Evolutionary conservation across 768 basidiomycete genomes (phyloP).

Genomic region (Piloderma croceum): DNA sequence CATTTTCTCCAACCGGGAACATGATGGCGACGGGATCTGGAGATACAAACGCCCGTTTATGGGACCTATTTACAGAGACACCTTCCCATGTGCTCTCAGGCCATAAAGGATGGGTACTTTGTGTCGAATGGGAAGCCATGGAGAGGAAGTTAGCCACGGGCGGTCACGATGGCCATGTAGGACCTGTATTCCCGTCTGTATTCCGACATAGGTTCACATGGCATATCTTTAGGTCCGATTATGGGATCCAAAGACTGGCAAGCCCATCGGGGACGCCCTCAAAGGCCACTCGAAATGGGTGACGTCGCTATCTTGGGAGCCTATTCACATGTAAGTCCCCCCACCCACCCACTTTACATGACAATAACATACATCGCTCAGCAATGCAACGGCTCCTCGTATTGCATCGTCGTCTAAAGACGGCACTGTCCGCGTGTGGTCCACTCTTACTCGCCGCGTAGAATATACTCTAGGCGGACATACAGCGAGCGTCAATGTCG

Average conservation of each 20-base stretch:
- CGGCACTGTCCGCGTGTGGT: slow-evolving; percentile 94
- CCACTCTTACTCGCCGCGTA: slow-evolving; percentile 57
- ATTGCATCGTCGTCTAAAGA: slow-evolving; percentile 96
- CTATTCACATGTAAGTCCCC: slow-evolving; percentile 74
- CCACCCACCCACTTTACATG: slow-evolving; percentile 1
- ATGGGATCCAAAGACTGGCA: slow-evolving; percentile 93
- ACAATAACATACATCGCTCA: slow-evolving; percentile 23
- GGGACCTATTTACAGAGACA: slow-evolving; percentile 91
- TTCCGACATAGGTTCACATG: slow-evolving; percentile 1
- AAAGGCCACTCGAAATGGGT: slow-evolving; percentile 97
- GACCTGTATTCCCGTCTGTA: slow-evolving; percentile 14
- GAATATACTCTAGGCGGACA: slow-evolving; percentile 92
- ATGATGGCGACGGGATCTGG: slow-evolving; percentile 93
- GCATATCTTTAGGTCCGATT: slow-evolving; percentile 51
- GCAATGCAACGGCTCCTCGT: slow-evolving; percentile 74
- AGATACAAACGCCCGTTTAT: slow-evolving; percentile 86
- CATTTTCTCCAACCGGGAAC: slow-evolving; percentile 91
- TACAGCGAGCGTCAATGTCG: slow-evolving; percentile 89
- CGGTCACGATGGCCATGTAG: slow-evolving; percentile 87
- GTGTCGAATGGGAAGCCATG: slow-evolving; percentile 94
- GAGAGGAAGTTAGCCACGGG: slow-evolving; percentile 90
- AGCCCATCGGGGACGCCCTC: slow-evolving; percentile 80
- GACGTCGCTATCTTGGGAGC: slow-evolving; percentile 93
- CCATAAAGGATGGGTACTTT: slow-evolving; percentile 94
- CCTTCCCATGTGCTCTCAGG: slow-evolving; percentile 84